These are phyloP conservation scores for Aethionema arabicum DNA, from an alignment of 345 rosid genomes.

Conservation along the genomic window DNA sequence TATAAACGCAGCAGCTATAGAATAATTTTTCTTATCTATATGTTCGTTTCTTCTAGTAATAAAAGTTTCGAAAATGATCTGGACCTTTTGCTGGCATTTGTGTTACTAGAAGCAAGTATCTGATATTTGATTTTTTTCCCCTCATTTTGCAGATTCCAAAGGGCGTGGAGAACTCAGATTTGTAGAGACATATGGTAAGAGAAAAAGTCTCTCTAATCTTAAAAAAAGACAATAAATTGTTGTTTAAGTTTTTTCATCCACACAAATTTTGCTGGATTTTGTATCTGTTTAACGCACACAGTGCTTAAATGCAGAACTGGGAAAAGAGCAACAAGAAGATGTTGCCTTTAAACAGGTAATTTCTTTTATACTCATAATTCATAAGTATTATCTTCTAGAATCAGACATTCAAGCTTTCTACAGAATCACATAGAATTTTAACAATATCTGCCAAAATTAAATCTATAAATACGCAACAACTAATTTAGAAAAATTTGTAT, in stretches of 20 bases:
- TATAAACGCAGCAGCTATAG: neutral
- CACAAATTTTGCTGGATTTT: neutral
- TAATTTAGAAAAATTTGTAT: too few species aligned
- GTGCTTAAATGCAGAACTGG: conserved; percentile 54
- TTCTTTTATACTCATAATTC: neutral
- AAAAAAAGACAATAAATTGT: neutral
- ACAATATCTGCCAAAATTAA: too few species aligned
- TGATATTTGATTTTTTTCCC: neutral
- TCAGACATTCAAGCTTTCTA: neutral
- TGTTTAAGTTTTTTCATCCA: neutral
- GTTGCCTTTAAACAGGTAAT: conserved; percentile 83
- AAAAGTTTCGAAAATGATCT: neutral
- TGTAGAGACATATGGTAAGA: conserved; percentile 77
- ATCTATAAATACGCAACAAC: too few species aligned
- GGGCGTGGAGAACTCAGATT: conserved; percentile 60
- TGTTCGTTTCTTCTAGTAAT: neutral
- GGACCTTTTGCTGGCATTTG: neutral
- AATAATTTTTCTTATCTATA: neutral
- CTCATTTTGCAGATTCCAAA: conserved; percentile 56
- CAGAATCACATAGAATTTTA: neutral
- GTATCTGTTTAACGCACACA: neutral
- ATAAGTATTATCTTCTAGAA: neutral
- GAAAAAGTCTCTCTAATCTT: neutral
- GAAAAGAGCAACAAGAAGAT: conserved; percentile 80
- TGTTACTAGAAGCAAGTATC: neutral